Conservation (phyloP, 768 basidiomycete genomes). For the Rubroboletus pulcherrimus region DNA sequence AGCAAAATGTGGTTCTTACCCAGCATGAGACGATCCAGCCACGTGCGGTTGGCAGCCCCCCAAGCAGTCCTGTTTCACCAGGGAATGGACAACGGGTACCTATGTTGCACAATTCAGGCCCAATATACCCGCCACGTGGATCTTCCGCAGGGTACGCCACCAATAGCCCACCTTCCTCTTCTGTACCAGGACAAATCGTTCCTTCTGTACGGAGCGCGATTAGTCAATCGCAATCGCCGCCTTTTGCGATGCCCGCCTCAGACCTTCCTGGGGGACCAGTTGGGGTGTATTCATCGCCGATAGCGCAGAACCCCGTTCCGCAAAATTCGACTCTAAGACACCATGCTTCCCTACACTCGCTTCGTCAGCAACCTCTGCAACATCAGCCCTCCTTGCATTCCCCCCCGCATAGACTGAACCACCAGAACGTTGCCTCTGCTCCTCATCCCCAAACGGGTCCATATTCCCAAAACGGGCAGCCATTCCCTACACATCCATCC, state of each 20-base stretch:
- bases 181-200: constrained; percentile 34
- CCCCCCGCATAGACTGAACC: constrained; percentile 9
- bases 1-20: background rate
- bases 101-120: constrained; percentile 17
- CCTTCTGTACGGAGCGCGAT: constrained; percentile 40
- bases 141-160: constrained; percentile 19
- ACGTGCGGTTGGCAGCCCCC: background rate
- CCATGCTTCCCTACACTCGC: constrained; percentile 24
- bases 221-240: constrained; percentile 25
- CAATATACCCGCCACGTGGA: constrained; percentile 20
- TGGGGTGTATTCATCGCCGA: constrained; percentile 15
- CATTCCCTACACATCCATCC: constrained; percentile 8
- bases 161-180: constrained; percentile 31
- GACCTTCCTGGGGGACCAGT: constrained; percentile 20
- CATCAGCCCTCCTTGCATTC: constrained; percentile 15
- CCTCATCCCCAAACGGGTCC: constrained; percentile 18
- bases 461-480: constrained; percentile 10
- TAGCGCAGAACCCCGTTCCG: background rate
- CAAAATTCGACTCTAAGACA: constrained; percentile 19
- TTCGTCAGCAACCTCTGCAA: constrained; percentile 28
- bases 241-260: constrained; percentile 18
- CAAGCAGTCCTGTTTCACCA: constrained; percentile 3
- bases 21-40: constrained; percentile 5
- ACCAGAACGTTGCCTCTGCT: constrained; percentile 9
- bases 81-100: constrained; percentile 16